Evolutionary conservation across 2,329 filamentous ascomycete genomes (phyloP), one percentile per base, ranked within the genome.

Genomic region (Xylaria sp.): DNA sequence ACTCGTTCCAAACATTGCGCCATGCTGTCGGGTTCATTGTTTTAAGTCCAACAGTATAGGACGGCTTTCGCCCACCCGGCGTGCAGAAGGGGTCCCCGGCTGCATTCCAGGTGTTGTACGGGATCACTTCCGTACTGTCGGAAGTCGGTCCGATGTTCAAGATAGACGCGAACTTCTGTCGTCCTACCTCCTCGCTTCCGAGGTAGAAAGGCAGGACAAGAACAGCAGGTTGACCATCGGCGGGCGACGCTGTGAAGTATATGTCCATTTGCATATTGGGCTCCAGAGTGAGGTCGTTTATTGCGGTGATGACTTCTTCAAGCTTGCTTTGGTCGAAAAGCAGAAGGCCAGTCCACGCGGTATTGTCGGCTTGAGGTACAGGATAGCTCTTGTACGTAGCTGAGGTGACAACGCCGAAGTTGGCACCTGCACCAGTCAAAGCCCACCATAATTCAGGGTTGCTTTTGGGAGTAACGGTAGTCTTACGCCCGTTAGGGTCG

Each of bases 91-190:
- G 67, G 62, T 81, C 79, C 54, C 76, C 79, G 5, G 73, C 81
- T 3, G 75, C 74, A 72, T 84, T 84, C 81, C 82, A 83, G 23
- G 71, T 51, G 20, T 76, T 75, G 73, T 83, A 84, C 0, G 77
- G 75, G 1, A 76, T 73, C 15, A 82, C 74, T 4, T 69, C 37
- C 63, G 76, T 77, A 25, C 57, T 69, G 62, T 78, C 74, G 8
- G 66, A 60, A 15, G 65, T 52, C 1, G 78, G 81, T 0, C 78
- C 80, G 7, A 83, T 67, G 12, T 73, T 75, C 57, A 79, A 78
- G 12, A 84, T 69, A 0, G 79, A 68, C 0, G 76, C 78, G 63
- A 82, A 84, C 0, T 79, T 80, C 4, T 70, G 46, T 9, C 73
- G 71, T 10, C 76, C 79, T 1, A 58, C 64, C 60, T 75, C 76